These are phyloP conservation scores for Juncus inflexus DNA, from an alignment of 176 grass and related monocot species.

Conservation along the genomic window DNA sequence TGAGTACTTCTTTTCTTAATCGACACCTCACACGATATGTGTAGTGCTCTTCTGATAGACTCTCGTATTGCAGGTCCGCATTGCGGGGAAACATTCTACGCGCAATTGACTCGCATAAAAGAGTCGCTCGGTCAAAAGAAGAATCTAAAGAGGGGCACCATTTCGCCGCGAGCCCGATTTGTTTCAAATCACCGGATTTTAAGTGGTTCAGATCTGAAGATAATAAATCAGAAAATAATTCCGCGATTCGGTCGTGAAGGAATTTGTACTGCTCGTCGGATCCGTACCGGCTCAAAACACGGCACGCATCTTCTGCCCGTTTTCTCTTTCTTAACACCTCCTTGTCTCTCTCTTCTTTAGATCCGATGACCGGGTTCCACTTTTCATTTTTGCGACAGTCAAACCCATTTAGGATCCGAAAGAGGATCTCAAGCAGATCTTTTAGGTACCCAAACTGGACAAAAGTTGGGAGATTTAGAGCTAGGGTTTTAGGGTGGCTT, in stretches of 20 bases:
- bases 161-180: conserved; percentile 66
- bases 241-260: conserved; percentile 65
- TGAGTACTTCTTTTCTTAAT: conserved; percentile 46
- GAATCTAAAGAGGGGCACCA: conserved; percentile 83
- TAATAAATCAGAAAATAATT: conserved; percentile 57
- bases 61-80: conserved; percentile 32
- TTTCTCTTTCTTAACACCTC: conserved; percentile 27
- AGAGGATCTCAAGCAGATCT: conserved; percentile 65
- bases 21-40: conserved; percentile 53
- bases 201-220: conserved; percentile 53
- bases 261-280: conserved; percentile 46
- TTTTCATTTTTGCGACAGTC: conserved; percentile 2
- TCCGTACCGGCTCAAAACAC: conserved; percentile 44
- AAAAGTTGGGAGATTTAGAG: conserved; percentile 44
- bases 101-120: conserved; percentile 75
- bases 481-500: conserved; percentile 60
- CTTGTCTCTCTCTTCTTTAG: conserved; percentile 17
- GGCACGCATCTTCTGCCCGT: conserved; percentile 34
- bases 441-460: conserved; percentile 63
- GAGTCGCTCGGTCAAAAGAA: conserved; percentile 71
- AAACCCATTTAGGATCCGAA: conserved; percentile 47
- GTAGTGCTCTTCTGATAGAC: conserved; percentile 47
- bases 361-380: neutral
- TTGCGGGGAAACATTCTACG: conserved; percentile 57
- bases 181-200: conserved; percentile 22